Conservation (phyloP, 768 basidiomycete genomes). For the Cystofilobasidium bisporidii region DNA sequence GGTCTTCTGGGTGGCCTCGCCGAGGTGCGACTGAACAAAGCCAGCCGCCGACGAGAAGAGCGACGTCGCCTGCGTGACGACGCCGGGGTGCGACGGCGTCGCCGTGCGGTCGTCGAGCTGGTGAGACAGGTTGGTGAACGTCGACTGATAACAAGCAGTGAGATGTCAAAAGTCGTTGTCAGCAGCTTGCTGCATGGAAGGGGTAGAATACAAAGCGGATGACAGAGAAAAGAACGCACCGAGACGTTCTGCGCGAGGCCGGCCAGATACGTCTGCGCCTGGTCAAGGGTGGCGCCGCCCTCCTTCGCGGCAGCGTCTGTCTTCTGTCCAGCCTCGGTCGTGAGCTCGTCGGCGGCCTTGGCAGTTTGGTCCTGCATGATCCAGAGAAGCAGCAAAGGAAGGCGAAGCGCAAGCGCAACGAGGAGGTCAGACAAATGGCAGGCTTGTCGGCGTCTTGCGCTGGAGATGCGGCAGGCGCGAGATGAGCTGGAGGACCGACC, state of each 20-base stretch:
- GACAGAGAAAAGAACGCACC: neutral
- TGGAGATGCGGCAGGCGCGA: neutral
- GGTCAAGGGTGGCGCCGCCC: neutral
- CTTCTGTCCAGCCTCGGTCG: constrained; percentile 5
- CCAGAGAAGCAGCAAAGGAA: neutral
- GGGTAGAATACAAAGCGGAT: neutral
- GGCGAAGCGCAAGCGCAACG: neutral
- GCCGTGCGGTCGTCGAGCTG: constrained; percentile 10
- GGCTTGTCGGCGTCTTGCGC: neutral
- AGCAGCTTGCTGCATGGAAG: too few species aligned
- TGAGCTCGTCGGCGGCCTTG: constrained; percentile 6
- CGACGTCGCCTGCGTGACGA: constrained; percentile 13
- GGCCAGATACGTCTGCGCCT: constrained; percentile 11
- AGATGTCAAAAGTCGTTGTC: too few species aligned
- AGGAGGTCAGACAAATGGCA: neutral
- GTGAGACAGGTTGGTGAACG: neutral
- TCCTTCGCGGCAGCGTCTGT: constrained; percentile 5
- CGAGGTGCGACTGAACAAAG: constrained; percentile 3
- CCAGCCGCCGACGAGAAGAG: neutral
- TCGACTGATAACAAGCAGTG: neutral
- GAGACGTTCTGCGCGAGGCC: constrained; percentile 12
- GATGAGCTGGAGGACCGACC: neutral
- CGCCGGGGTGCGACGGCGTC: constrained; percentile 10
- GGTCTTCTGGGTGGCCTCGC: neutral
- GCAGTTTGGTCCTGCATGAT: constrained; percentile 3